These are phyloP conservation scores for Lagenidium sp. DNA, from an alignment of 352 stramenopile species.

Conservation along the genomic window DNA sequence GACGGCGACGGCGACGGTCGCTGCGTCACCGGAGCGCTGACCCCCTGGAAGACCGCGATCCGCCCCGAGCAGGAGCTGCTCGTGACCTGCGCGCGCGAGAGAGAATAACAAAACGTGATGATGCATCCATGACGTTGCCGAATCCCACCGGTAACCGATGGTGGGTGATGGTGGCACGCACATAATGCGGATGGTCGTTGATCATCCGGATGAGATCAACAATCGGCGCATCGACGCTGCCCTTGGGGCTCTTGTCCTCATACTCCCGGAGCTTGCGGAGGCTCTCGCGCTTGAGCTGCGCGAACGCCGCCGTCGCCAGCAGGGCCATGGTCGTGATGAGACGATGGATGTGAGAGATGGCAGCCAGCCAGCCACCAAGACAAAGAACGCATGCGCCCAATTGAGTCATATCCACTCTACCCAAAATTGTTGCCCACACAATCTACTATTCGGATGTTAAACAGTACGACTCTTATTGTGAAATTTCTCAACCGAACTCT, in stretches of 20 bases:
- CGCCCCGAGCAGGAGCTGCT: constrained; percentile 88
- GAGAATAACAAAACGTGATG: no score
- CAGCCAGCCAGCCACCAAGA: no score
- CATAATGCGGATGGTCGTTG: constrained; percentile 81
- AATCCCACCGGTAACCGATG: no score
- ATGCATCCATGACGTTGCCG: no score
- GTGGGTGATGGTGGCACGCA: constrained; percentile 29
- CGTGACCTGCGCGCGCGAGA: constrained; percentile 57
- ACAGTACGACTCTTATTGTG: constrained; percentile 8
- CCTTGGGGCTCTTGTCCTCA: constrained; percentile 89
- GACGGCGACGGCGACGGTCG: no score
- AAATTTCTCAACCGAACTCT: no score
- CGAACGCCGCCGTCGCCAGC: constrained; percentile 27
- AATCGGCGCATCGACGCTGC: constrained; percentile 84
- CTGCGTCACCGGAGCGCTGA: constrained; percentile 7
- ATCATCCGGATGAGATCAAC: constrained; percentile 82
- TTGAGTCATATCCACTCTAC: not conserved
- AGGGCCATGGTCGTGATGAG: no score
- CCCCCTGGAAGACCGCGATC: constrained; percentile 80
- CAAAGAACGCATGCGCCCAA: no score
- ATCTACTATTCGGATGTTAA: not conserved
- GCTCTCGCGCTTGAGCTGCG: constrained; percentile 80
- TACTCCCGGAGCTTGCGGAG: constrained; percentile 73
- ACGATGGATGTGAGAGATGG: no score
- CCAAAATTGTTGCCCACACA: not conserved